A percentile compares a stretch with the other conserved stretches of the same genome.
Conservation (phyloP, 192 early-diverging fungal species). For the Rhizophlyctis rosea region DNA sequence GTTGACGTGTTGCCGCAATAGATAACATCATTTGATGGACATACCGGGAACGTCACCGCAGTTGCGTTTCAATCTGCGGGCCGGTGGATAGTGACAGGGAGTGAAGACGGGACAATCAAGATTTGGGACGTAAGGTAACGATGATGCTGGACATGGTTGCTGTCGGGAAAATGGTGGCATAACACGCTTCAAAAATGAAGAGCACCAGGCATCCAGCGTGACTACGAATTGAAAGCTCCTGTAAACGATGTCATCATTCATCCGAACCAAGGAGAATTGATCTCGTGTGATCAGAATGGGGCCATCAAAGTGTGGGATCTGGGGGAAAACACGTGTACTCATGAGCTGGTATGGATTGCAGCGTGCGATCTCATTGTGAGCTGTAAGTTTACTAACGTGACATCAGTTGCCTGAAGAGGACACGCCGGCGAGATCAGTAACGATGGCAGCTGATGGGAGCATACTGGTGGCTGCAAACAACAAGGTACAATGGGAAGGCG, state of each 20-base stretch:
- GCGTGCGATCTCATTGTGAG: slow-evolving; percentile 30
- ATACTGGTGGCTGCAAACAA: slow-evolving; percentile 83
- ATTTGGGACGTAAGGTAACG: slow-evolving; percentile 55
- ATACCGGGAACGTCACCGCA: slow-evolving; percentile 54
- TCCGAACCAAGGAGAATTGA: slow-evolving; percentile 60
- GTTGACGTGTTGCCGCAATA: slow-evolving; percentile 14
- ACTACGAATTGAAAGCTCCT: slow-evolving; percentile 55
- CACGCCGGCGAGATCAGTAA: slow-evolving; percentile 74
- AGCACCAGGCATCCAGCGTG: slow-evolving; percentile 54
- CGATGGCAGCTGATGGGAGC: slow-evolving; percentile 77
- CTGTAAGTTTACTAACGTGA: neutral
- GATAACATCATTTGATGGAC: slow-evolving; percentile 56
- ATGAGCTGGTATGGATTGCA: slow-evolving; percentile 46
- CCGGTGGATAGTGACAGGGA: slow-evolving; percentile 55
- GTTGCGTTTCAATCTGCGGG: slow-evolving; percentile 57
- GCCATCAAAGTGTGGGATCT: slow-evolving; percentile 60
- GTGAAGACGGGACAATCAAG: slow-evolving; percentile 61
- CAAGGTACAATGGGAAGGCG: too few relatives aligned
- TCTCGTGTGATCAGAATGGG: slow-evolving; percentile 59
- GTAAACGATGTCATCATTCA: slow-evolving; percentile 62
- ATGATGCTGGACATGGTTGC: too few relatives aligned
- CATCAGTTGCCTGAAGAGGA: slow-evolving; percentile 71
- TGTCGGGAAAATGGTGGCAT: too few relatives aligned
- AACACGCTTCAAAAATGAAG: too few relatives aligned
- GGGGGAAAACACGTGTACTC: slow-evolving; percentile 55